phyloP scores from a whole-genome alignment of 179 eudicot species.

The Amaranthus tricolor region DNA sequence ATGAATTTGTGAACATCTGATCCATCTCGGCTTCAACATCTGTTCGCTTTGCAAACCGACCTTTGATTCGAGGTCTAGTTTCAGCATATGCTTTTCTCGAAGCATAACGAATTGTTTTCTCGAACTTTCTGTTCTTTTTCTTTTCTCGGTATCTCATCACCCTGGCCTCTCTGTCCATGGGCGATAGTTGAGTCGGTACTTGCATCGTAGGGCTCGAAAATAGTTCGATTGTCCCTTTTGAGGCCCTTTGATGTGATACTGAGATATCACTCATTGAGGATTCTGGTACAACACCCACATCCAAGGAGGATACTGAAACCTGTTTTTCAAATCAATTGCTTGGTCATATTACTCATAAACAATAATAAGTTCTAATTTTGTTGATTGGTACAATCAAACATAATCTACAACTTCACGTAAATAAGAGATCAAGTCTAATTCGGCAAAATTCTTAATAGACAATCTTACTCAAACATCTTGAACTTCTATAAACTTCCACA shows the following conservation, averaged over 20 bases:
- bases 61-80: conserved; percentile 92
- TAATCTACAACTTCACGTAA: background rate
- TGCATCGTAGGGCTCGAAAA: conserved; percentile 18
- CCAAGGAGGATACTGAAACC: conserved; percentile 34
- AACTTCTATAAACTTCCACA: background rate
- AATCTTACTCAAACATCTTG: background rate
- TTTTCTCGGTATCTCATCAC: conserved; percentile 91
- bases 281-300: conserved; percentile 81
- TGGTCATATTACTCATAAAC: background rate
- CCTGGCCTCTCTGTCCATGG: conserved; percentile 82
- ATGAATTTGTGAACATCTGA: conserved; percentile 57
- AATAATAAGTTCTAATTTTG: background rate
- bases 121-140: conserved; percentile 82
- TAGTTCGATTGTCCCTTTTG: conserved; percentile 50
- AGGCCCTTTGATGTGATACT: conserved; percentile 34
- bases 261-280: conserved; percentile 46
- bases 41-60: conserved; percentile 85
- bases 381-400: too few relatives aligned
- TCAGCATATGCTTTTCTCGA: conserved; percentile 98
- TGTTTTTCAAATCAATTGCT: background rate
- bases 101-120: conserved; percentile 93
- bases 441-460: background rate
- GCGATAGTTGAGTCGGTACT: conserved; percentile 30
- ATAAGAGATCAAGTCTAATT: background rate
- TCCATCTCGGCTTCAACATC: conserved; percentile 73